Evolutionary conservation across 768 basidiomycete species (phyloP).

Genomic region (Russula foetens): DNA sequence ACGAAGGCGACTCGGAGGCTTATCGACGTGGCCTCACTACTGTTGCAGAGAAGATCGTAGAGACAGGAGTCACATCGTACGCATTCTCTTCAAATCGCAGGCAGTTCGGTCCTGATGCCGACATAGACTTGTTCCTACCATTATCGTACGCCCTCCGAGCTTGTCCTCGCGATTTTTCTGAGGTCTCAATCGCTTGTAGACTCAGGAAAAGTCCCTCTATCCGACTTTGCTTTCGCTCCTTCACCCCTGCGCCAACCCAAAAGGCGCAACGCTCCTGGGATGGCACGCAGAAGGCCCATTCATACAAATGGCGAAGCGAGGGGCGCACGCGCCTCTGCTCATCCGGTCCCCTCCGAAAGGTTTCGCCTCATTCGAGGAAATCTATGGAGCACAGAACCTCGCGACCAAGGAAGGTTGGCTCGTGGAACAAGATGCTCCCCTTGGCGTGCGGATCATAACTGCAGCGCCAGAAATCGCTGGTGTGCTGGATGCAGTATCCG

Average conservation of each 20-base stretch:
- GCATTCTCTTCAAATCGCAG: conserved; percentile 29
- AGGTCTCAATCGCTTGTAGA: conserved; percentile 33
- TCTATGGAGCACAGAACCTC: conserved; percentile 64
- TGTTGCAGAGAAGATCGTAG: conserved; percentile 69
- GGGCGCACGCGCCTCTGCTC: conserved; percentile 68
- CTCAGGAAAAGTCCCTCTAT: conserved; percentile 69
- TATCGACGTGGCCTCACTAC: conserved; percentile 62
- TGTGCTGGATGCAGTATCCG: conserved; percentile 60
- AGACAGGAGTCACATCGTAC: conserved; percentile 85
- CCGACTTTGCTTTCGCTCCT: conserved; percentile 62
- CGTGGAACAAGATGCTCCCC: conserved; percentile 34
- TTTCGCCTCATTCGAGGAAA: conserved; percentile 58
- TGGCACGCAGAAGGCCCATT: conserved; percentile 94
- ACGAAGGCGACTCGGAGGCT: conserved; percentile 56
- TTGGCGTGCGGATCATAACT: conserved; percentile 73
- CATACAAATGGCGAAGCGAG: conserved; percentile 72
- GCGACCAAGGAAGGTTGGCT: conserved; percentile 60
- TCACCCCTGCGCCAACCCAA: conserved; percentile 53
- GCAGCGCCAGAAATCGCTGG: conserved; percentile 83
- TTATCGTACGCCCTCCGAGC: conserved; percentile 50
- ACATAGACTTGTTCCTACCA: conserved; percentile 26
- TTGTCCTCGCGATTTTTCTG: neutral
- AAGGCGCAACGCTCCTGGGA: conserved; percentile 68
- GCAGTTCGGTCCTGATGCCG: neutral
- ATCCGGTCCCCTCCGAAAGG: conserved; percentile 57